phyloP scores from a whole-genome alignment of 2,329 filamentous ascomycete genomes.

The Xylaria sp. region DNA sequence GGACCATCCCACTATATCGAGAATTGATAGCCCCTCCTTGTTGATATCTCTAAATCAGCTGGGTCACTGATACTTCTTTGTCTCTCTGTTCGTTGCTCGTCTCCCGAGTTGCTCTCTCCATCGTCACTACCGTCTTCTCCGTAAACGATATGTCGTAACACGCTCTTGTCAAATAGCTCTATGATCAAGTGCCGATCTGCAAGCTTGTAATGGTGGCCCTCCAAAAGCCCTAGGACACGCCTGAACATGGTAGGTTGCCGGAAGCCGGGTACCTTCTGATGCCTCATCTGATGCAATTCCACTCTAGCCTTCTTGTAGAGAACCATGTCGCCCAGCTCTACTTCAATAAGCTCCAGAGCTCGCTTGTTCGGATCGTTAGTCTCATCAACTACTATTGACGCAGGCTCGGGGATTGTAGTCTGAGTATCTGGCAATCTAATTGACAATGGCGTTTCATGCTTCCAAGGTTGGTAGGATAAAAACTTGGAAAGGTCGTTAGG shows the following conservation, averaged over 20 bases:
- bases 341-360: slow-evolving; percentile 80
- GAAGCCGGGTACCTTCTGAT: slow-evolving; percentile 80
- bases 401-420: slow-evolving; percentile 61
- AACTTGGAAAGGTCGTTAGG: slow-evolving; percentile 82
- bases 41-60: slow-evolving; percentile 46
- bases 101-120: slow-evolving; percentile 57
- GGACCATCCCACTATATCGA: slow-evolving; percentile 39
- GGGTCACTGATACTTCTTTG: slow-evolving; percentile 64
- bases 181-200: slow-evolving; percentile 89
- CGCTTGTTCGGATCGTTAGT: slow-evolving; percentile 74
- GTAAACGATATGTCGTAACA: slow-evolving; percentile 86
- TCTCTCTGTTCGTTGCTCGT: slow-evolving; percentile 66
- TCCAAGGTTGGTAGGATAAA: slow-evolving; percentile 75
- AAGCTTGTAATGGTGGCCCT: slow-evolving; percentile 89
- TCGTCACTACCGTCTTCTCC: slow-evolving; percentile 66
- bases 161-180: slow-evolving; percentile 92
- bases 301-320: slow-evolving; percentile 86
- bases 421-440: slow-evolving; percentile 63
- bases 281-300: slow-evolving; percentile 81
- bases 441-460: slow-evolving; percentile 60
- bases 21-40: slow-evolving; percentile 35
- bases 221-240: slow-evolving; percentile 84
- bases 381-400: slow-evolving; percentile 67
- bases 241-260: slow-evolving; percentile 81
- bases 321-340: slow-evolving; percentile 92